phyloP scores from a whole-genome alignment of 2,329 filamentous ascomycete species.

The Penicillium sp. region DNA sequence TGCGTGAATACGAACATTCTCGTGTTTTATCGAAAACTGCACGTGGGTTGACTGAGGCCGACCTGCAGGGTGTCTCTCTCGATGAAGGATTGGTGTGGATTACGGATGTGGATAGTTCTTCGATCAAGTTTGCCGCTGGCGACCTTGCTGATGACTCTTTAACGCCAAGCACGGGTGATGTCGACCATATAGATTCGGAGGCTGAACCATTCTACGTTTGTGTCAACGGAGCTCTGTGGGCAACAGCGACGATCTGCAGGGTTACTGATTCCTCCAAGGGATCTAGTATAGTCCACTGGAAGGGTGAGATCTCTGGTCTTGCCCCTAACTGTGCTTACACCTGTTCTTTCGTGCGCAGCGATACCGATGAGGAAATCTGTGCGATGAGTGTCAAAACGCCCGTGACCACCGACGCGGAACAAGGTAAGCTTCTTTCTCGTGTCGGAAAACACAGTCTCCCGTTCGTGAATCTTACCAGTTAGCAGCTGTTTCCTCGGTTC shows the following conservation, averaged over 20 bases:
- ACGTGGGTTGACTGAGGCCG: slow-evolving; percentile 43
- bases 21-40: slow-evolving; percentile 46
- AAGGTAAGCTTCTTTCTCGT: slow-evolving; percentile 46
- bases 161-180: slow-evolving; percentile 31
- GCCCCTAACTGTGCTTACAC: slow-evolving; percentile 65
- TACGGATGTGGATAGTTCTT: slow-evolving; percentile 48
- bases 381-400: slow-evolving; percentile 64
- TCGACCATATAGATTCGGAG: slow-evolving; percentile 29
- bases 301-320: slow-evolving; percentile 65
- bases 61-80: slow-evolving; percentile 43
- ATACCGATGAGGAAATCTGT: slow-evolving; percentile 60
- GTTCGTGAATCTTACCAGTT: slow-evolving; percentile 10
- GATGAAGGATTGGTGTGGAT: slow-evolving; percentile 51
- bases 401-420: slow-evolving; percentile 58
- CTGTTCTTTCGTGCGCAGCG: slow-evolving; percentile 62
- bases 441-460: neutral
- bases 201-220: slow-evolving; percentile 65
- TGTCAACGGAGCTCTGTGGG: slow-evolving; percentile 67
- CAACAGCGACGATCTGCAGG: slow-evolving; percentile 58
- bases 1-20: slow-evolving; percentile 87
- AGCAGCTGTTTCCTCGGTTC: slow-evolving; percentile 38
- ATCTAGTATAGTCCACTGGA: slow-evolving; percentile 53
- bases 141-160: slow-evolving; percentile 43
- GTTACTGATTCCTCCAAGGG: slow-evolving; percentile 47
- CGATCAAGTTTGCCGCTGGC: slow-evolving; percentile 50